Percentiles rank a stretch among this genome's conserved stretches.
Evolutionary conservation across 164 flowering plant genomes (phyloP).

Genomic region (Vitis rupestris): DNA sequence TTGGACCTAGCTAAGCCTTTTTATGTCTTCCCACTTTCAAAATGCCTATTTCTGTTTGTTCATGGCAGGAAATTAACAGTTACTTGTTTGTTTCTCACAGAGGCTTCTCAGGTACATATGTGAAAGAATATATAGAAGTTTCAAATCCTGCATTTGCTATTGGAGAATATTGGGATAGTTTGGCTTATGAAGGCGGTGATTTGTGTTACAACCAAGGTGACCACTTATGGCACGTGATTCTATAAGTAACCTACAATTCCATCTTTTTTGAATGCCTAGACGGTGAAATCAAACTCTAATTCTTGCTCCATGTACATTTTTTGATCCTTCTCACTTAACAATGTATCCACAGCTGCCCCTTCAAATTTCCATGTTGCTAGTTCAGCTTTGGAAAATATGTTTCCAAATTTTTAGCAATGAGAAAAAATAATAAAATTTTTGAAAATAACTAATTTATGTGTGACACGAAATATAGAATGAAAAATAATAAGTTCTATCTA

Average conservation of each 20-base stretch:
- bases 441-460: too few relatives aligned
- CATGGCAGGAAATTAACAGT: not conserved
- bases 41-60: not conserved
- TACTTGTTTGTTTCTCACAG: conserved; percentile 26
- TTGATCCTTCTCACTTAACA: too few relatives aligned
- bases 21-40: not conserved
- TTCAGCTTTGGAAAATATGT: too few relatives aligned
- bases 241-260: too few relatives aligned
- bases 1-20: too few relatives aligned
- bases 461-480: too few relatives aligned
- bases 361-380: too few relatives aligned
- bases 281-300: not conserved
- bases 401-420: too few relatives aligned
- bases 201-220: conserved; percentile 65
- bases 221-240: not conserved
- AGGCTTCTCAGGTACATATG: conserved; percentile 60
- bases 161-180: conserved; percentile 72
- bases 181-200: conserved; percentile 57
- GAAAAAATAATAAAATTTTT: too few relatives aligned
- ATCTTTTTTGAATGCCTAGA: not conserved
- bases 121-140: conserved; percentile 58
- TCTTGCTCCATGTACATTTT: not conserved
- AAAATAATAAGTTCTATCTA: too few relatives aligned
- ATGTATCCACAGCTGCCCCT: too few relatives aligned
- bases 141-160: conserved; percentile 64